Evolutionary conservation across 2,329 filamentous ascomycete species (phyloP), one percentile per base, ranked within the genome.

Genomic region (Beauveria medogensis): DNA sequence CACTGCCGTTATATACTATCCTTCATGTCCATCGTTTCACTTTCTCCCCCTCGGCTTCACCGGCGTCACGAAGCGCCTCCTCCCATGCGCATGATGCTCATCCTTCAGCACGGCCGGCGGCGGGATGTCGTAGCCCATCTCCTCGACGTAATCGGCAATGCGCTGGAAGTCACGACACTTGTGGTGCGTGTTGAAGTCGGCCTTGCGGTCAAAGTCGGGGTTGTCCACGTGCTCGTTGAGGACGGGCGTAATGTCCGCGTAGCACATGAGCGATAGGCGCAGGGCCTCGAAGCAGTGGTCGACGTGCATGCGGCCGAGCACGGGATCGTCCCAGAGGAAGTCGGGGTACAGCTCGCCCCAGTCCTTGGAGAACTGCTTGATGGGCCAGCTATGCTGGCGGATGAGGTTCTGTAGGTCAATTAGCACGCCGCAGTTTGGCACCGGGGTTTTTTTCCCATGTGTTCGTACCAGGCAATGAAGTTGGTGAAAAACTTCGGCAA

Each of bases 251-350:
- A 64, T 63, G 34, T 64, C 63, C 1, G 54, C 40, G 16, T 54
- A 41, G 48, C 63, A 64, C 63, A 63, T 63, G 28, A 64, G 59
- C 18, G 30, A 41, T 37, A 61, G 55, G 55, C 70, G 71, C 9
- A 72, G 65, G 10, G 67, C 67, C 62, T 72, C 70, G 28, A 72
- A 65, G 56, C 69, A 73, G 62, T 72, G 69, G 26, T 72, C 70
- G n/a, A 71, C 63, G n/a, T 64, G 61, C 44, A 56, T 55, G 41
- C 61, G 59, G 9, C 59, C 51, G 2, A 63, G 46, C 24, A 57
- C 61, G 6, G 44, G 46, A 20, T 52, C 40, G 28, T 58, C 61
- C 40, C 53, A 34, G 10, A 64, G 61, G 34, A 55, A 55, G 22
- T 41, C 18, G 9, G 63, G 48, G 37, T 56, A 57, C 16, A 61